Conservation (phyloP, 2,329 filamentous ascomycete species). For the Aspergillus sergii region DNA sequence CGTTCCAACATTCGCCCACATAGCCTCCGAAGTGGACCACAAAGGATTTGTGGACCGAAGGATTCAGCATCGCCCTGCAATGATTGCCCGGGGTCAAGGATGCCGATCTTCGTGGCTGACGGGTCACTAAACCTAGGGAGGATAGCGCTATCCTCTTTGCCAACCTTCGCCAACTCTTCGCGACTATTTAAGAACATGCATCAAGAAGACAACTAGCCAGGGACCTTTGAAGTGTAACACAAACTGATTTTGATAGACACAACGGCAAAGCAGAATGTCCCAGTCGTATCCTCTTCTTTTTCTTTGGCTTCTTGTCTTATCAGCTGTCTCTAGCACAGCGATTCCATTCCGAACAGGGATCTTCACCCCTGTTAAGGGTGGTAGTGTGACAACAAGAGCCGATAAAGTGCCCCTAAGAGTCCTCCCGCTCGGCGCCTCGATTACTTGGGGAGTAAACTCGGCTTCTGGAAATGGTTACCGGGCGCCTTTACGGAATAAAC, state of each 20-base stretch:
- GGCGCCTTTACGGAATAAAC: constrained; percentile 36
- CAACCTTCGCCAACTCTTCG: background rate
- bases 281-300: background rate
- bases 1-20: background rate
- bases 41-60: background rate
- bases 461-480: constrained; percentile 45
- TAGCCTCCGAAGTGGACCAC: background rate
- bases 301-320: background rate
- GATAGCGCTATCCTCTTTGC: background rate
- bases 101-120: background rate
- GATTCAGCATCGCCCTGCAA: background rate
- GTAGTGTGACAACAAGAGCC: background rate
- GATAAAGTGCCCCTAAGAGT: background rate
- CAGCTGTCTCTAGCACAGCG: background rate
- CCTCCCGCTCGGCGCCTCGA: constrained; percentile 40
- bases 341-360: background rate
- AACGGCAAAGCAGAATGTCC: background rate
- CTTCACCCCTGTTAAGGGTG: background rate
- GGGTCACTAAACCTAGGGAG: background rate
- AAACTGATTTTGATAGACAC: background rate
- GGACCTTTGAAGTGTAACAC: background rate
- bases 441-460: constrained; percentile 38
- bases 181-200: background rate
- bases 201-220: background rate
- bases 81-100: background rate